A percentile compares a stretch with the other conserved stretches of the same genome.
Conservation (phyloP, 495 filamentous ascomycete species). For the Aspergillus hancockii region DNA sequence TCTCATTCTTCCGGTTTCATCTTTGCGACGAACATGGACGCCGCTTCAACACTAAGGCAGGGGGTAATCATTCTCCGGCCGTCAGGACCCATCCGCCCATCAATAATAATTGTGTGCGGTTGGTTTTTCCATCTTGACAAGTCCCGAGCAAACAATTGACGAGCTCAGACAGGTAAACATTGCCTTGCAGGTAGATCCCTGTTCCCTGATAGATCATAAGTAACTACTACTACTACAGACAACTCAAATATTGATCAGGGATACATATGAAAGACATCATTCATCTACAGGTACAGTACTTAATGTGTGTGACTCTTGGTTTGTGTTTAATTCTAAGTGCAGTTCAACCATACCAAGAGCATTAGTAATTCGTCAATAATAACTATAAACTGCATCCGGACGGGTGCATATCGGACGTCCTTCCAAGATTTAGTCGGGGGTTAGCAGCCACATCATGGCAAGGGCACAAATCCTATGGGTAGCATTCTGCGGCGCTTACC, state of each 20-base stretch:
- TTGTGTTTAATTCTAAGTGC: too few species aligned
- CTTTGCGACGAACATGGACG: conserved; percentile 18
- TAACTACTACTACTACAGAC: not conserved
- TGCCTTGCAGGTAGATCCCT: not conserved
- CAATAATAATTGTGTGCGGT: conserved; percentile 1
- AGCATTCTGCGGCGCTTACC: not conserved
- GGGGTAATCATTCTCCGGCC: conserved; percentile 14
- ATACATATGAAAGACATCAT: not conserved
- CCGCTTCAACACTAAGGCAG: conserved; percentile 22
- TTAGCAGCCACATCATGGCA: not conserved
- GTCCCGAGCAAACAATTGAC: not conserved
- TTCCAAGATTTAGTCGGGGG: too few species aligned
- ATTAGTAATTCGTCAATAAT: too few species aligned
- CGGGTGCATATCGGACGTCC: too few species aligned
- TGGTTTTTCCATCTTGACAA: not conserved
- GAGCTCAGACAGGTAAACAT: conserved; percentile 1
- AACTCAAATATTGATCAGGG: not conserved
- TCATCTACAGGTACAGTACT: too few species aligned
- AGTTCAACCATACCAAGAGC: too few species aligned
- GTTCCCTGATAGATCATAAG: not conserved
- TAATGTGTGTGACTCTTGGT: too few species aligned
- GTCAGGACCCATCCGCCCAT: conserved; percentile 10
- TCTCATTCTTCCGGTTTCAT: conserved; percentile 27
- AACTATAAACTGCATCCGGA: too few species aligned
- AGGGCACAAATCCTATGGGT: not conserved